These are phyloP conservation scores for Oehlia diaphana DNA, from an alignment of 192 early-diverging fungal genomes.

Conservation along the genomic window DNA sequence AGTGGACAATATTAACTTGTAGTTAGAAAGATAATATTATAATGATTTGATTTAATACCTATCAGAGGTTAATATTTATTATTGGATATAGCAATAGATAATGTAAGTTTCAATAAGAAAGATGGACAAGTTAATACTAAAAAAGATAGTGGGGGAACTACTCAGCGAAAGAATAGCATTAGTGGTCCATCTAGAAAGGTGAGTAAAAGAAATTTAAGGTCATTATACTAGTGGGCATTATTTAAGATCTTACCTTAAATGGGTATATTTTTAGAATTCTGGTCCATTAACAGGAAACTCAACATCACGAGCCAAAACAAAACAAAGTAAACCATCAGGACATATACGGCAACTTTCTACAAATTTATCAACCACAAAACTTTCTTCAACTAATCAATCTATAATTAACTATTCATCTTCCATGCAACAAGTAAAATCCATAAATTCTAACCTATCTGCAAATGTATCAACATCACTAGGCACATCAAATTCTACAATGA, in stretches of 20 bases:
- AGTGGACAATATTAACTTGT: not conserved
- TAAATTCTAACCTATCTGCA: not conserved
- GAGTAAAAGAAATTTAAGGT: not conserved
- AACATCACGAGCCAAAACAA: not conserved
- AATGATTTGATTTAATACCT: not conserved
- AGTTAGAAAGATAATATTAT: not conserved
- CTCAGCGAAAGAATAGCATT: constrained; percentile 1
- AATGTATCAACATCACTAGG: not conserved
- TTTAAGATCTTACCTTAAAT: not conserved
- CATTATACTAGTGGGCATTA: not conserved
- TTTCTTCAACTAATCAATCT: not conserved
- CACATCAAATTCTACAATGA: too few species aligned
- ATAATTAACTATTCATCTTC: not conserved
- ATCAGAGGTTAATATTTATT: not conserved
- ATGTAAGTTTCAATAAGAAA: not conserved
- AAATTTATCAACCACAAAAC: not conserved
- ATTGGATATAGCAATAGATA: not conserved
- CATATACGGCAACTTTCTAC: not conserved
- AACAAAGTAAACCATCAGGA: not conserved
- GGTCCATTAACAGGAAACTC: not conserved
- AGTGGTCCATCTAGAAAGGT: constrained; percentile 3
- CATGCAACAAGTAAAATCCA: not conserved
- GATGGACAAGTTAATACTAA: not conserved
- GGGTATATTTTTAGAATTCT: constrained; percentile 1
- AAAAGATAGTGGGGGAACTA: not conserved